Conservation (phyloP, 129 eudicot species). For the Helianthus tuberosus region DNA sequence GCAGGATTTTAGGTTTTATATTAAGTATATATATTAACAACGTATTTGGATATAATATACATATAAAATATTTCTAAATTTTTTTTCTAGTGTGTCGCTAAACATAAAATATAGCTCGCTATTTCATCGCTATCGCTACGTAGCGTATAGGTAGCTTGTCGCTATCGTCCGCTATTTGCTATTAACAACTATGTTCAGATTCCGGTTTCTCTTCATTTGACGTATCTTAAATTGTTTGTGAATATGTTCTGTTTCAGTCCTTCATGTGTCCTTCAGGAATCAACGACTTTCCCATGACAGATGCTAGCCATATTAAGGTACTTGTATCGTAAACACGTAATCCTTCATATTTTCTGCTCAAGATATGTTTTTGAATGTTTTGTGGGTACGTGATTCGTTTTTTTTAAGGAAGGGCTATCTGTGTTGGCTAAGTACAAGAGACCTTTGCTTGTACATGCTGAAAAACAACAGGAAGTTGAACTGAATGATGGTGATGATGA, state of each 20-base stretch:
- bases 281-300: slow-evolving; percentile 98
- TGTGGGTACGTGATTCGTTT: neutral
- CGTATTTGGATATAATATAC: too few relatives aligned
- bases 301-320: slow-evolving; percentile 87
- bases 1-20: too few relatives aligned
- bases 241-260: slow-evolving; percentile 55
- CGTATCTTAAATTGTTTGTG: slow-evolving; percentile 13
- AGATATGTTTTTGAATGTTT: slow-evolving; percentile 11
- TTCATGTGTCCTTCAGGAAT: slow-evolving; percentile 99
- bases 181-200: neutral
- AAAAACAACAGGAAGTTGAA: slow-evolving; percentile 58
- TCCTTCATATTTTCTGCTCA: neutral
- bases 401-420: slow-evolving; percentile 68
- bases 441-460: slow-evolving; percentile 98
- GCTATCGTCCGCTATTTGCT: too few relatives aligned
- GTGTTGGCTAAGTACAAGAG: slow-evolving; percentile 79
- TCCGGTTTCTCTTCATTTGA: neutral
- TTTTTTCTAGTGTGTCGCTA: too few relatives aligned
- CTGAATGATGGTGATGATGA: slow-evolving; percentile 37
- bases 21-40: too few relatives aligned
- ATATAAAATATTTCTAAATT: too few relatives aligned
- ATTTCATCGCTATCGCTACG: too few relatives aligned
- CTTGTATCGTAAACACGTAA: neutral
- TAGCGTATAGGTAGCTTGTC: too few relatives aligned
- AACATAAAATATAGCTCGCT: too few relatives aligned